Conservation (phyloP, 805 yeast species). For the Phaffomyces thermotolerans region DNA sequence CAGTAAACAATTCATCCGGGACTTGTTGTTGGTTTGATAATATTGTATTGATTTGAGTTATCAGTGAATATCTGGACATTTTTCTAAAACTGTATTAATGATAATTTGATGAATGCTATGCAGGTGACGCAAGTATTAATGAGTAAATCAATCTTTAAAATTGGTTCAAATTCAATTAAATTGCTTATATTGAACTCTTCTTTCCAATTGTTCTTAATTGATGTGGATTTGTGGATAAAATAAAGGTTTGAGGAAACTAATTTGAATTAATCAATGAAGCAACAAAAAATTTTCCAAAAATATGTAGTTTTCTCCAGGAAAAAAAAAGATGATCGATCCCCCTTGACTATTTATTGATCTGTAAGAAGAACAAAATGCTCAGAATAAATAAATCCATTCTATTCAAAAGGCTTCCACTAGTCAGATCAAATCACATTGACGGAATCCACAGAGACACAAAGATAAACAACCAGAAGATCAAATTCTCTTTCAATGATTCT, state of each 20-base stretch:
- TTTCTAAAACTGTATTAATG: too few relatives aligned
- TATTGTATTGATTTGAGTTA: conserved; percentile 1
- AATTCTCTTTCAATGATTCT: conserved; percentile 68
- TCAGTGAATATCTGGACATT: conserved; percentile 4
- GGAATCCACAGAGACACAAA: conserved; percentile 66
- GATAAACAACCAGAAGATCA: conserved; percentile 56
- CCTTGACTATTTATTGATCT: too few relatives aligned
- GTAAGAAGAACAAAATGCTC: not conserved
- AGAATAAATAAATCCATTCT: not conserved
- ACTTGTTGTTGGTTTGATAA: not conserved
- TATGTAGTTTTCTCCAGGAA: too few relatives aligned
- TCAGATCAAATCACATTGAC: conserved; percentile 15
- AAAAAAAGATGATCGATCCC: too few relatives aligned
- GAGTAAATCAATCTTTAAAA: too few relatives aligned
- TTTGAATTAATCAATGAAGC: too few relatives aligned
- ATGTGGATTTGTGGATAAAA: not conserved
- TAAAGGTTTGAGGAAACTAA: too few relatives aligned
- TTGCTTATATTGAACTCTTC: not conserved
- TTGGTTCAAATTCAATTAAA: too few relatives aligned
- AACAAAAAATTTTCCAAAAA: too few relatives aligned
- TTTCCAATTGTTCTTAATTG: not conserved
- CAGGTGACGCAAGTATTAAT: too few relatives aligned
- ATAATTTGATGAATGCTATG: too few relatives aligned
- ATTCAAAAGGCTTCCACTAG: not conserved
- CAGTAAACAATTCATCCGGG: conserved; percentile 9